Base-by-base conservation (phyloP, 495 filamentous ascomycete genomes). In the Hypoxylon rickii region DNA sequence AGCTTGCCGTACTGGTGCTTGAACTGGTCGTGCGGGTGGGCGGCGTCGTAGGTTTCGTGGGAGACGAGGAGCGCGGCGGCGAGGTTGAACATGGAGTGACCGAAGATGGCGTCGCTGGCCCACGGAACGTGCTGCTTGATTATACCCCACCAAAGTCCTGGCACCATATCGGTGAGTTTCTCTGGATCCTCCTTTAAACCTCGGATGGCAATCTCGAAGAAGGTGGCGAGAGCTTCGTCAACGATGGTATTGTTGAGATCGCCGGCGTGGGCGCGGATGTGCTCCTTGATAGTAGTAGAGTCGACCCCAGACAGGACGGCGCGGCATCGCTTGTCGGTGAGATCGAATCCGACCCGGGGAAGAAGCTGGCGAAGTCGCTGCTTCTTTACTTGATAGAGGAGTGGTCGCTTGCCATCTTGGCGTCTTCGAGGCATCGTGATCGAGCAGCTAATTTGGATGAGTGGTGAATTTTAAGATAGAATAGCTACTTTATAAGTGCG, bases 1-100 rank as follows among this genome's bases (percentile, higher is more conserved):
- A 40, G 38, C 13, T 40, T 40, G 16, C 38, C 38, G 16, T 40
- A 40, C 38, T 40, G 38, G 38, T 40, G 38, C 38, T 40, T 40
- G 38, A 40, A 40, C 16, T 40, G 19, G 7, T 19, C 7, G 38
- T 40, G 12, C 16, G 38, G 38, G 7, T 2, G 3, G 38, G 3
- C 15, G 38, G 38, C 15, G 18, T 20, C 16, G 38, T 40, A 40
- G 7, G 4, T 21, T 19, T 40, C 38, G 38, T 40, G 38, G 16
- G 38, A 19, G 38, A 40, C 6, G 16, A 40, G 1, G 4, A 40
- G 38, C 1, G 38, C n/a, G 17, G 18, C 22, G 7, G 32, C 41
- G 22, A 44, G 41, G 1, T 12, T 1, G 22, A 44, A 31, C 22
- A 44, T 17, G 5, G 24, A 17, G 41, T 31, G 41, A 16, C 22